Percentiles rank a stretch among this genome's conserved stretches.
These are phyloP conservation scores for Cryphonectria carpinicola DNA, from an alignment of 2,329 filamentous ascomycete genomes.

Conservation along the genomic window DNA sequence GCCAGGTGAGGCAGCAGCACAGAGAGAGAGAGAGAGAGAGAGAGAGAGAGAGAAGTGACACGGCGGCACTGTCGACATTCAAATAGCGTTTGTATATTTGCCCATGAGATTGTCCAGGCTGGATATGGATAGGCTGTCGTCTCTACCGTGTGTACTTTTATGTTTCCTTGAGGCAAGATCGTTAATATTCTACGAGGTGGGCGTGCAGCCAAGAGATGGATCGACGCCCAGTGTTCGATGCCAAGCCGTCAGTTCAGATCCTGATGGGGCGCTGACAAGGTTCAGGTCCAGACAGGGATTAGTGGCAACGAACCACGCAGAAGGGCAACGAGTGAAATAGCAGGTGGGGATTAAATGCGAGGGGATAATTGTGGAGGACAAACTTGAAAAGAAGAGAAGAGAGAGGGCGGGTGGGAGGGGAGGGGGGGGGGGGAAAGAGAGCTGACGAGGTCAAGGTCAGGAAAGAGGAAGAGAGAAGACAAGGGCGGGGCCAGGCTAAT, in stretches of 20 bases:
- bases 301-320: not conserved
- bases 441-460: not conserved
- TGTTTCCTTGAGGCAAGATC: not conserved
- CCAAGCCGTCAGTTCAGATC: conserved; percentile 17
- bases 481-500: not conserved
- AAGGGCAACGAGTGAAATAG: not conserved
- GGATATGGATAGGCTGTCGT: not conserved
- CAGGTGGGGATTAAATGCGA: not conserved
- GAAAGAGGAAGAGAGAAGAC: not conserved
- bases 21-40: not conserved
- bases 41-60: not conserved
- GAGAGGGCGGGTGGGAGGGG: too few relatives aligned
- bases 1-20: not conserved
- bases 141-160: not conserved
- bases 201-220: not conserved
- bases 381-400: not conserved
- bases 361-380: conserved; percentile 6
- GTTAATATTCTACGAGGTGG: not conserved
- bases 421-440: not conserved
- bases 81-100: not conserved
- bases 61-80: too few relatives aligned
- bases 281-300: not conserved
- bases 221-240: not conserved
- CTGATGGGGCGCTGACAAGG: conserved; percentile 8
- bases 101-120: not conserved